These are phyloP conservation scores for Choanephora cucurbitarum DNA, from an alignment of 371 early-diverging fungal species.

Conservation along the genomic window DNA sequence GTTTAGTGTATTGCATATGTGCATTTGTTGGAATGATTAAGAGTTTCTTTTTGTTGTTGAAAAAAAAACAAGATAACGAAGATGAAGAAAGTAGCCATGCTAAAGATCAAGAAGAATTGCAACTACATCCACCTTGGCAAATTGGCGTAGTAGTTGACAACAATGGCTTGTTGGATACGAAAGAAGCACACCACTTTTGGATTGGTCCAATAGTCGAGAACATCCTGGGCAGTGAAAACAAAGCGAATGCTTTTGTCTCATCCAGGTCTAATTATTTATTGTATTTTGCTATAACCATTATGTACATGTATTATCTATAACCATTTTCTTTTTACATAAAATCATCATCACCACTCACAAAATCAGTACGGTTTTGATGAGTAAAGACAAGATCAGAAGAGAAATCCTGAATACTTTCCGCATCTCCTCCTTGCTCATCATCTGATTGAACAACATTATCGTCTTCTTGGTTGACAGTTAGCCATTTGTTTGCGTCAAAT, in stretches of 20 bases:
- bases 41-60: no score
- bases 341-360: slow-evolving; percentile 4
- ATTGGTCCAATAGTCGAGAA: slow-evolving; percentile 6
- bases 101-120: no score
- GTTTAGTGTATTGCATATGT: neutral
- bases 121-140: slow-evolving; percentile 2
- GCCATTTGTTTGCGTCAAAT: slow-evolving; percentile 23
- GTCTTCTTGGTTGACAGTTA: neutral
- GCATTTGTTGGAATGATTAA: no score
- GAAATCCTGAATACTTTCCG: slow-evolving; percentile 9
- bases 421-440: slow-evolving; percentile 4
- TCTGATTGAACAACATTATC: slow-evolving; percentile 3
- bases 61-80: no score
- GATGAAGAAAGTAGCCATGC: no score
- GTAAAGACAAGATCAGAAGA: slow-evolving; percentile 6
- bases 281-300: neutral
- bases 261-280: neutral
- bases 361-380: neutral
- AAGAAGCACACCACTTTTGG: slow-evolving; percentile 10
- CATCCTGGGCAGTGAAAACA: no score
- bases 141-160: slow-evolving; percentile 7
- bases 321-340: slow-evolving; percentile 5
- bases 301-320: no score
- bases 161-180: slow-evolving; percentile 2
- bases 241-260: neutral